phyloP scores from a whole-genome alignment of 768 basidiomycete genomes.

The Collybia nuda region DNA sequence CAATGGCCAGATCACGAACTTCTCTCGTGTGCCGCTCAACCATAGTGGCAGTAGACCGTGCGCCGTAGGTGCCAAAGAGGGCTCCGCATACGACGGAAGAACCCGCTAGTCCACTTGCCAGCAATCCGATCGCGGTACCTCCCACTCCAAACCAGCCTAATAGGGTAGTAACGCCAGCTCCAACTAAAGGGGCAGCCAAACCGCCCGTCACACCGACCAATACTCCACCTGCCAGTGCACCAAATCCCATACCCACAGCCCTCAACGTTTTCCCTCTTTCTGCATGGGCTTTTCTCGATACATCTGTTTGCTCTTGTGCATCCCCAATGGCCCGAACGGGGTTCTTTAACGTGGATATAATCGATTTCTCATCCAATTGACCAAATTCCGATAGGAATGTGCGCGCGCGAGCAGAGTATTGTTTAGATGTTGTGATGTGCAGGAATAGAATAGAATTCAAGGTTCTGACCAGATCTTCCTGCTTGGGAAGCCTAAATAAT shows the following conservation, averaged over 20 bases:
- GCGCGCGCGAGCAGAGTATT: constrained; percentile 51
- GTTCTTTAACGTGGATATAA: constrained; percentile 47
- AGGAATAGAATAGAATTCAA: constrained; percentile 52
- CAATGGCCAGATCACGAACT: constrained; percentile 51
- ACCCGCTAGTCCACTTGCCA: constrained; percentile 53
- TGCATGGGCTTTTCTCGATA: constrained; percentile 40
- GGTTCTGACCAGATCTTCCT: constrained; percentile 37
- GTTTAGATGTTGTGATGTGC: constrained; percentile 44
- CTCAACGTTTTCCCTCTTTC: constrained; percentile 38
- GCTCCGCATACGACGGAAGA: constrained; percentile 58
- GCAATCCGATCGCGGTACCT: constrained; percentile 48
- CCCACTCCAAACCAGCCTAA: constrained; percentile 54
- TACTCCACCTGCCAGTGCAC: constrained; percentile 54
- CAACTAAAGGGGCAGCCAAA: constrained; percentile 56
- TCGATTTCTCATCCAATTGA: constrained; percentile 39
- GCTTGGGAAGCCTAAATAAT: constrained; percentile 36
- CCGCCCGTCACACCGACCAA: constrained; percentile 60
- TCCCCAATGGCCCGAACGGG: constrained; percentile 44
- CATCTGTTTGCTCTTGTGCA: constrained; percentile 40
- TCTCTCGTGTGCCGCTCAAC: constrained; percentile 47
- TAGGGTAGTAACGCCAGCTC: constrained; percentile 48
- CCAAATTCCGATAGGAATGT: constrained; percentile 41
- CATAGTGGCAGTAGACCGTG: constrained; percentile 45
- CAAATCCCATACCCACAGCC: constrained; percentile 47
- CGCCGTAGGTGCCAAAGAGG: constrained; percentile 58